Base-by-base conservation (phyloP, 2,329 filamentous ascomycete genomes). In the Leptographium wingfieldii region DNA sequence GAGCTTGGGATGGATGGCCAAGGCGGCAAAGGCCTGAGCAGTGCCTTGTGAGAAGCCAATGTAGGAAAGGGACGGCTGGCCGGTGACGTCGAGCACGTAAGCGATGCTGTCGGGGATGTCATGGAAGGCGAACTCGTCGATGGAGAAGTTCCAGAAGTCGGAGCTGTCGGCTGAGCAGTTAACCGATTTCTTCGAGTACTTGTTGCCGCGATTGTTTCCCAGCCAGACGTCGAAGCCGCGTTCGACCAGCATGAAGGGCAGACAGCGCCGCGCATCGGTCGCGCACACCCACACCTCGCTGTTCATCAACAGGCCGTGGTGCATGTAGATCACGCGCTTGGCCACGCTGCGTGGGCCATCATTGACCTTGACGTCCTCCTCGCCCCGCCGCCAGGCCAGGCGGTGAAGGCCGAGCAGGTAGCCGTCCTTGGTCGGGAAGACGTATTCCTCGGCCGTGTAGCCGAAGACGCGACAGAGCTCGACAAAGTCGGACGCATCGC, bases 31-130 rank as follows among this genome's bases (percentile, higher is more conserved):
- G 2, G 94, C 92, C 73, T 99, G 94, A 0, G 94, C 92, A 0
- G 94, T 96, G 48, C 94, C 94, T 72, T 99, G 94, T 0, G 91
- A 96, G 74, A 99, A 99, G 27, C 94, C 94, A 69, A 99, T 88
- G 70, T 99, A 99, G 1, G 92, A 96, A 31, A 99, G 75, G 49
- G 91, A 95, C 38, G 84, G 79, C 70, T 95, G 90, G 58, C 80
- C 79, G 0, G 94, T 97, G 0, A 88, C 88, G 49, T 86, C 83
- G 27, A 99, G 80, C 62, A 99, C 89, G 70, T 99, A 97, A 59
- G 85, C 80, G 68, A 99, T 97, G 65, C 86, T 92, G 72, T 99
- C 88, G 1, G 94, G 94, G 62, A 99, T 96, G 71, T 99, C 94
- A 70, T 97, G 85, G 68, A 99, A 95, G 55, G 94, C 94, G 70